Percentiles rank a stretch among this genome's conserved stretches.
Conservation (phyloP, 2,329 filamentous ascomycete genomes). For the Akanthomyces muscarius region DNA sequence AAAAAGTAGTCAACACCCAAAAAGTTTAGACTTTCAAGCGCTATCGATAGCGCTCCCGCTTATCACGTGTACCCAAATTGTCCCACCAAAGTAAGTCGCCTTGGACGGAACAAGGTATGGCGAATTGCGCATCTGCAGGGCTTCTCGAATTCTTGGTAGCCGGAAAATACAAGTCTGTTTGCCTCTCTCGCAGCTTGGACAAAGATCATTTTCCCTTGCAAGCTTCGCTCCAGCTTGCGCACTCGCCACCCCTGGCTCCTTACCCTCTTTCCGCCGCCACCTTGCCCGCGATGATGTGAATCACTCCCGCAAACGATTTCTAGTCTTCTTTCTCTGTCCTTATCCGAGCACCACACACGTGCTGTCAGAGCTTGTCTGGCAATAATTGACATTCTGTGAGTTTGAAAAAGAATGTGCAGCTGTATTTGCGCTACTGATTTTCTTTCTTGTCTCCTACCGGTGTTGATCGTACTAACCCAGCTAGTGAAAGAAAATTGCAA, state of each 20-base stretch:
- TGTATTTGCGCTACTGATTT: not conserved
- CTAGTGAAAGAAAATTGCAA: slow-evolving; percentile 9
- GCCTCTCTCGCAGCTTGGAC: slow-evolving; percentile 4
- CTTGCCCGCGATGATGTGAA: slow-evolving; percentile 21
- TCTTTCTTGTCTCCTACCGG: not conserved
- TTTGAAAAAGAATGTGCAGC: not conserved
- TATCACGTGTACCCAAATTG: slow-evolving; percentile 41
- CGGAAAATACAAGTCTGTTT: slow-evolving; percentile 1
- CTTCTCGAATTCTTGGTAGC: not conserved
- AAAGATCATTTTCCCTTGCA: not conserved
- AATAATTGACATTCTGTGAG: not conserved
- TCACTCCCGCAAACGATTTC: slow-evolving; percentile 9
- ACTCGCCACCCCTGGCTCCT: not conserved
- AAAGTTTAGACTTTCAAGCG: slow-evolving; percentile 24
- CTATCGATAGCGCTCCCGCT: slow-evolving; percentile 29
- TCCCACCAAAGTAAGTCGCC: slow-evolving; percentile 33
- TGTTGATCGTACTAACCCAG: not conserved
- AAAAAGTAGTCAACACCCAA: slow-evolving; percentile 26
- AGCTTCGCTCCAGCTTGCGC: not conserved
- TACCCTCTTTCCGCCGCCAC: not conserved
- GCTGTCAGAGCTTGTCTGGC: slow-evolving; percentile 1
- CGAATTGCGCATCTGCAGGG: slow-evolving; percentile 7
- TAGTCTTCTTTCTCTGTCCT: slow-evolving; percentile 10
- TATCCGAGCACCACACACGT: slow-evolving; percentile 4
- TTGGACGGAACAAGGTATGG: slow-evolving; percentile 21